These are phyloP conservation scores for Anastatica hierochuntica DNA, from an alignment of 345 rosid species.

Conservation along the genomic window DNA sequence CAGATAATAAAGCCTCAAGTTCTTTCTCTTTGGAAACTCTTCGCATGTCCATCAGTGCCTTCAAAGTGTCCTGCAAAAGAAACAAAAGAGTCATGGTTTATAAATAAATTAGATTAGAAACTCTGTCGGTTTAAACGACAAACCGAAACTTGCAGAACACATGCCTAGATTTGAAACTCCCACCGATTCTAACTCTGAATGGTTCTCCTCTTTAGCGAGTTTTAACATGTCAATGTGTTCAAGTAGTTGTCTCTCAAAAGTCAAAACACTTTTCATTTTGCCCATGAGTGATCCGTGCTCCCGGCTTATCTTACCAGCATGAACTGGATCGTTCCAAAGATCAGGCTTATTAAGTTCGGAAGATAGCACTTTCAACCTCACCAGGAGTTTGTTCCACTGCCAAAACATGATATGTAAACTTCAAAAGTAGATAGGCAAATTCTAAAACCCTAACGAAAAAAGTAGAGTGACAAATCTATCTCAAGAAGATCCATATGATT, in stretches of 20 bases:
- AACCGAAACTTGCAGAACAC: conserved; percentile 9
- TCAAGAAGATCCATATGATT: not conserved
- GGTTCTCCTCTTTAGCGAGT: conserved; percentile 84
- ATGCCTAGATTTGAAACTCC: conserved; percentile 60
- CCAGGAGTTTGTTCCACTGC: conserved; percentile 76
- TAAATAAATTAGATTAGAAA: too few species aligned
- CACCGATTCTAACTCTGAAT: conserved; percentile 88
- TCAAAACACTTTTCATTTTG: conserved; percentile 64
- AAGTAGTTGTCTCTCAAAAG: conserved; percentile 69
- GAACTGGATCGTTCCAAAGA: conserved; percentile 82
- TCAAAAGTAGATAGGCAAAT: too few species aligned
- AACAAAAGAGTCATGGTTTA: too few species aligned
- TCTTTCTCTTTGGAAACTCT: conserved; percentile 68
- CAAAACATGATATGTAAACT: too few species aligned
- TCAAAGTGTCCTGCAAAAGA: conserved; percentile 68
- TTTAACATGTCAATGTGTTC: conserved; percentile 95
- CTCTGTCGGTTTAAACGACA: not conserved
- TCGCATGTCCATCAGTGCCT: conserved; percentile 70
- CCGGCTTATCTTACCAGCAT: conserved; percentile 79
- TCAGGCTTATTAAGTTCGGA: conserved; percentile 58
- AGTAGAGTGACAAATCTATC: too few species aligned
- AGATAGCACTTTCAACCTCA: conserved; percentile 54
- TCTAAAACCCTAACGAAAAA: too few species aligned
- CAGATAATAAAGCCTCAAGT: conserved; percentile 81
- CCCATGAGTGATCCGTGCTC: conserved; percentile 73